Evolutionary conservation across 345 rosid species (phyloP), one percentile per base, ranked within the genome.

Genomic region (Heritiera littoralis): DNA sequence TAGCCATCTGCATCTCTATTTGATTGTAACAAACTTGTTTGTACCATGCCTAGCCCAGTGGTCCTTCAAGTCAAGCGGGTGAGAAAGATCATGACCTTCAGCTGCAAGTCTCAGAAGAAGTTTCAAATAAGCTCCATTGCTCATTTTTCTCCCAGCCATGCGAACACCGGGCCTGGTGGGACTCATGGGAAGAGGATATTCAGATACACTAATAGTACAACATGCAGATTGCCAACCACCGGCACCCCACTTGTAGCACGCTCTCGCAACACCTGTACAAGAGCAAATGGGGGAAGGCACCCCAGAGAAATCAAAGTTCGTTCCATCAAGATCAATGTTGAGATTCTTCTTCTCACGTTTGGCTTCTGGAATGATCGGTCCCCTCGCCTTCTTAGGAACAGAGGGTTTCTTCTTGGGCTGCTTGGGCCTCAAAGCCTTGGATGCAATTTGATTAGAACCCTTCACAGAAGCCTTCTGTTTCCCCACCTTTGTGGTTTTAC

Each of bases 181-280:
- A 68, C 86, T 90, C 88, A 87, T 81, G 28, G 97, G 97, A 7
- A 89, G 92, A 52, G 93, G 92, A 77, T 85, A 86, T 46, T 86
- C 83, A 15, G 91, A 90, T 78, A 90, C 80, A 41, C 76, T 85
- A 6, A 77, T 83, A 38, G 89, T 90, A 85, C 94, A 92, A 54
- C 94, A 92, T 0, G 92, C 88, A 67, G 94, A 90, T 81, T 92
- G 94, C 93, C 97, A 89, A 38, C 94, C 89, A 28, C 92, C 87
- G 70, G 87, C 83, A 41, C 92, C 97, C 92, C 93, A 90, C 79
- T 85, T 87, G 87, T 88, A 87, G 85, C 94, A 90, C 59, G 83
- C 84, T 80, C 85, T 84, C 49, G 83, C 83, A 38, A 82, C 49
- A 11, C 94, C 93, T 32, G 92, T 87, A 81, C 93, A 89, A 7